Base-by-base conservation (phyloP, 2,329 filamentous ascomycete genomes). In the Nigrograna mackinnonii region DNA sequence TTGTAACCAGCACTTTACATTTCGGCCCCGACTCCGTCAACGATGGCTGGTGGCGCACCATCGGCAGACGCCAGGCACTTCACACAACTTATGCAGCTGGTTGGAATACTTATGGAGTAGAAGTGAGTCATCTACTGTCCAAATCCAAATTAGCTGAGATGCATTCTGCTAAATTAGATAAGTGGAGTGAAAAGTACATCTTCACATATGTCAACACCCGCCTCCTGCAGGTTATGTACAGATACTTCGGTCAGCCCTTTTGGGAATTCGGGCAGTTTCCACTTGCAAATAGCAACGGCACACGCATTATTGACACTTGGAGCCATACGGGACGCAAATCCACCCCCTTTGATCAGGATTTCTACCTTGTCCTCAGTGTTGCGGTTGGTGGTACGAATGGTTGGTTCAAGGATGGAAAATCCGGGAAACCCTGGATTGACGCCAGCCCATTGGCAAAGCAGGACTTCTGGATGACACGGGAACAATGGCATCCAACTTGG, bases 121-220 rank as follows among this genome's bases (percentile, higher is more conserved):
- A 95, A 50, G 63, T 60, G 36, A 14, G 55, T 54, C 12, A 4
- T 32, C 11, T 20, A n/a, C 26, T 22, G 13, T 17, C n/a, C 9
- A 6, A 5, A 17, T 7, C 16, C 4, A 37, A 17, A 35, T 7
- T 18, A 12, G 26, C 39, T 37, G 52, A 39, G 57, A 22, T n/a
- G 22, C 11, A 13, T 16, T n/a, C n/a, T n/a, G n/a, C n/a, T n/a
- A n/a, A n/a, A n/a, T n/a, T n/a, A 24, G 18, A 13, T 13, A 22
- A 67, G 69, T 95, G 89, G 89, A 90, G 83, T 38, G 80, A 92
- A 56, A 92, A 91, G 68, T 94, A 95, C 67, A 74, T 94, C 46
- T 95, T 92, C 73, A 91, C 87, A 18, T 95, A 91, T 64, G 79
- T 95, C 73, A 86, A 94, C 76, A 86, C 81, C 34, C 84, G 87